Evolutionary conservation across 805 yeast species (phyloP), one percentile per base, ranked within the genome.

Genomic region (Candida ovalis): DNA sequence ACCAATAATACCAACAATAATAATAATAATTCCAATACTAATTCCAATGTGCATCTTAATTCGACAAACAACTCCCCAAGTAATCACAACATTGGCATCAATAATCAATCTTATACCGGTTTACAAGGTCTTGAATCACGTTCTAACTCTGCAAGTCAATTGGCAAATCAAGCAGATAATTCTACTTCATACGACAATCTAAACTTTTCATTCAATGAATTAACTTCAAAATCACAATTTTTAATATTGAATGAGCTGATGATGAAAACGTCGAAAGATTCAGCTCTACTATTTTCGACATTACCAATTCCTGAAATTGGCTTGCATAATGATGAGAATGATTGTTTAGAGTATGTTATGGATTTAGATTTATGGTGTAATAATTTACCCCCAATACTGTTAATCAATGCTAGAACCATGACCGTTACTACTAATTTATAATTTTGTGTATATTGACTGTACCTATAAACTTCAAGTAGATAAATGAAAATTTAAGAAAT

Each of bases 221-320:
- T 92, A n/a, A 96, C 97, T 0, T 94, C 96, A 8, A 80, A 81
- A 55, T 94, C 95, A 0, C 99, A 92, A 64, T 96, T 91, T 62
- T 64, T 92, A 44, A 85, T 94, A 43, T 70, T 94, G 55, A 92
- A 92, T 64, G 96, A 89, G 55, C 71, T 92, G 51, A 91, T 92
- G 96, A 69, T 69, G 41, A 71, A 71, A 21, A 66, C 78, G 23
- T 88, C 96, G 0, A 67, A 71, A 5, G 50, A 55, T 7, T 81
- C 96, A 0, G 88, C 82, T 2, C 81, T 94, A 8, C 79, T 92
- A 2, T 88, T 92, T 61, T 83, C 97, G 0, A 94, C 98, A 0
- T 70, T 92, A 30, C 98, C 99, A 0, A 83, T 94, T 0, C 98
- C 98, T 0, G 74, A 82, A 1, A 71, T 86, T 21, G 96, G 96